phyloP scores from a whole-genome alignment of 1,284 basidiomycete species.

The Ceratobasidium sp. region DNA sequence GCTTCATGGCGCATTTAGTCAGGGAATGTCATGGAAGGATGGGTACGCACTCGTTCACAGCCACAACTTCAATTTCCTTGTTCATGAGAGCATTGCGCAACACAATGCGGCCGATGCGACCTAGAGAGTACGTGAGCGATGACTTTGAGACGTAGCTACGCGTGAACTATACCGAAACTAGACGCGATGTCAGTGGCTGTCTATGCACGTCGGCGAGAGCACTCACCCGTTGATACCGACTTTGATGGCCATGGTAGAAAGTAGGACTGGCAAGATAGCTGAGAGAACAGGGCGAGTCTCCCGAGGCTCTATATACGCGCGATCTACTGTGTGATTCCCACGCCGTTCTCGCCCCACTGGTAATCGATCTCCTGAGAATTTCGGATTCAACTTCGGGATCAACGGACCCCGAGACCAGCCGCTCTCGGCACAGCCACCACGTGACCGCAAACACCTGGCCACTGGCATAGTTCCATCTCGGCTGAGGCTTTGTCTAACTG shows the following conservation, averaged over 20 bases:
- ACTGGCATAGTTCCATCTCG: not conserved
- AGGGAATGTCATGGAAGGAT: conserved; percentile 20
- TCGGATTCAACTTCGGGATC: not conserved
- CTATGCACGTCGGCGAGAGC: not conserved
- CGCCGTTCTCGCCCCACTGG: conserved; percentile 22
- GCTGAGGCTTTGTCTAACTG: not conserved
- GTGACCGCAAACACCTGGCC: too few species aligned
- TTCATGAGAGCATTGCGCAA: conserved; percentile 90
- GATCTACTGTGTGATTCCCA: conserved; percentile 1
- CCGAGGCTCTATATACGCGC: conserved; percentile 19
- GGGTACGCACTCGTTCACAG: conserved; percentile 84
- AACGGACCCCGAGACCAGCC: not conserved
- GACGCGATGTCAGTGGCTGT: conserved; percentile 40
- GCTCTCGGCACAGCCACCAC: conserved; percentile 18
- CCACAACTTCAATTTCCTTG: conserved; percentile 80
- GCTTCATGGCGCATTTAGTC: conserved; percentile 52
- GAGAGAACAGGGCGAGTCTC: not conserved
- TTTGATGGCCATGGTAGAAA: conserved; percentile 64
- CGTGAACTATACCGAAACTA: conserved; percentile 70
- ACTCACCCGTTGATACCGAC: conserved; percentile 92
- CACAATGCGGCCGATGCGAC: conserved; percentile 98
- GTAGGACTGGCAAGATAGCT: not conserved
- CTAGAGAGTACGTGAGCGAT: conserved; percentile 56
- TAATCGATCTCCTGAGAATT: conserved; percentile 26
- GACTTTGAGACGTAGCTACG: conserved; percentile 13